Conservation (phyloP, 805 yeast genomes). For the Debaryomyces prosopidis region DNA sequence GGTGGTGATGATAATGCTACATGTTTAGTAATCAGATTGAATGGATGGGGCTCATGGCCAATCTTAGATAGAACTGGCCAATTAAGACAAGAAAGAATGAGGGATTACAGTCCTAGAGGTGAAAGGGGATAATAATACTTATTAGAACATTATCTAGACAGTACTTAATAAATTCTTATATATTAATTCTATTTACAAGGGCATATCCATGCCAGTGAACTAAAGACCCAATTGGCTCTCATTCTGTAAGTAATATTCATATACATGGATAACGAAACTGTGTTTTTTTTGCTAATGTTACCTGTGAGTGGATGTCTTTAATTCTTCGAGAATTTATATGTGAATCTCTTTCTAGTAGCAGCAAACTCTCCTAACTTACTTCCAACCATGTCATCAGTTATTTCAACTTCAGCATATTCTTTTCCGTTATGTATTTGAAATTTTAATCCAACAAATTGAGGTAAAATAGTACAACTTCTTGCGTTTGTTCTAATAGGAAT, state of each 20-base stretch:
- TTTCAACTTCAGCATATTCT: conserved; percentile 83
- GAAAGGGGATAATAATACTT: neutral
- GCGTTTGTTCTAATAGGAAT: conserved; percentile 96
- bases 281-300: no score
- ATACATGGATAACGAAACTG: no score
- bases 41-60: conserved; percentile 97
- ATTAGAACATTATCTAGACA: neutral
- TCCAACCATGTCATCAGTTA: conserved; percentile 96
- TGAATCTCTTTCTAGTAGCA: conserved; percentile 86
- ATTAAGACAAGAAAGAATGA: conserved; percentile 69
- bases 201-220: neutral
- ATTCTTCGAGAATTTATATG: conserved; percentile 77
- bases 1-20: conserved; percentile 98
- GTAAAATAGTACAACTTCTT: conserved; percentile 89
- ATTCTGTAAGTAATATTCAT: no score
- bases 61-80: conserved; percentile 78
- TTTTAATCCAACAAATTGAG: conserved; percentile 91
- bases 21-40: conserved; percentile 72
- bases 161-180: neutral
- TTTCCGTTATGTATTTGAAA: conserved; percentile 97
- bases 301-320: conserved; percentile 16
- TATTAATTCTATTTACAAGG: neutral
- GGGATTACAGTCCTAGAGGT: conserved; percentile 38
- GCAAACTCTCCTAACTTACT: conserved; percentile 94
- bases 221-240: neutral